Evolutionary conservation across 208 protist genomes (phyloP).

Genomic region (Leptomonas seymouri): DNA sequence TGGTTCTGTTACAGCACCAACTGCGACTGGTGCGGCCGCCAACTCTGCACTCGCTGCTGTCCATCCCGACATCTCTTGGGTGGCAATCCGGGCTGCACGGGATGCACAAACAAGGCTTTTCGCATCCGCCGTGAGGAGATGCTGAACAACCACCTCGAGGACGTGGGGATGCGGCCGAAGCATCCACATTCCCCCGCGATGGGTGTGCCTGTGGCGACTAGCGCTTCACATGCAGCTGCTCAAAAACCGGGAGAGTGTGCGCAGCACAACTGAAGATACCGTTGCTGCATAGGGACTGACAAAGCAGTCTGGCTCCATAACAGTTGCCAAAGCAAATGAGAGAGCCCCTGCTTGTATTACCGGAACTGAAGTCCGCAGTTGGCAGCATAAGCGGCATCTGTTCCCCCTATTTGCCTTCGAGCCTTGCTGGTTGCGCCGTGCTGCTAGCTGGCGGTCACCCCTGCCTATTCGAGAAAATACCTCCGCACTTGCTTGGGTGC

Average conservation of each 20-base stretch:
- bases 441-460: no score
- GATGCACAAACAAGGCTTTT: constrained; percentile 67
- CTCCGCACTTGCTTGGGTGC: no score
- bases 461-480: no score
- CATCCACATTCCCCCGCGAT: neutral
- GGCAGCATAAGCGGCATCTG: no score
- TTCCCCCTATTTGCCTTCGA: no score
- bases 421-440: no score
- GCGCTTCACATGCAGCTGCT: neutral
- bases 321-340: no score
- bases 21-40: constrained; percentile 82
- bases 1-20: constrained; percentile 74
- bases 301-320: neutral
- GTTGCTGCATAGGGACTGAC: neutral
- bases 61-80: constrained; percentile 64
- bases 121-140: constrained; percentile 27
- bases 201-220: constrained; percentile 3
- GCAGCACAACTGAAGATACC: neutral
- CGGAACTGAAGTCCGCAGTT: no score
- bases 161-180: constrained; percentile 13
- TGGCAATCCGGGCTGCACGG: constrained; percentile 68
- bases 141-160: constrained; percentile 27
- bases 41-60: constrained; percentile 79
- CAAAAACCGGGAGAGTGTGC: neutral
- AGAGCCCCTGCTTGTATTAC: no score